Evolutionary conservation across 2,329 filamentous ascomycete species (phyloP).

Genomic region (Grosmannia clavigera): DNA sequence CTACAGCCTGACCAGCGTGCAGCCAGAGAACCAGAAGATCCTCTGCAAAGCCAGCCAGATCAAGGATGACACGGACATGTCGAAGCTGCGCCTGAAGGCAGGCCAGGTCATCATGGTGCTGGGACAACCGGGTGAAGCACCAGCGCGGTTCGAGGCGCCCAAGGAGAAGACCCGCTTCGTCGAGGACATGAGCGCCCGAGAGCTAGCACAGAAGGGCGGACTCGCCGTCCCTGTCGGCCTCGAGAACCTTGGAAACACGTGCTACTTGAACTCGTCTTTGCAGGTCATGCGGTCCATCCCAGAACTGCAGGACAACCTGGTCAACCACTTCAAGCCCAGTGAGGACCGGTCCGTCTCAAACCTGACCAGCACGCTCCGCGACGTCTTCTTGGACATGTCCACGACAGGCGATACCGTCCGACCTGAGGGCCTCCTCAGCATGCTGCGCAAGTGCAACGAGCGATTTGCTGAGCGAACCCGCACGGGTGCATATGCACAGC

Average conservation of each 20-base stretch:
- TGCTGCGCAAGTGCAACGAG: slow-evolving; percentile 68
- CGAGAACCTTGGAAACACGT: slow-evolving; percentile 91
- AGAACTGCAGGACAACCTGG: slow-evolving; percentile 72
- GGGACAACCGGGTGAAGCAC: slow-evolving; percentile 66
- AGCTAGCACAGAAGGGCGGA: slow-evolving; percentile 69
- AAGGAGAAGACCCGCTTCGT: slow-evolving; percentile 77
- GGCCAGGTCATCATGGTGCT: slow-evolving; percentile 92
- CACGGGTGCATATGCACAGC: slow-evolving; percentile 83
- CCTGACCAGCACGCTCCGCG: slow-evolving; percentile 63
- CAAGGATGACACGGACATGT: slow-evolving; percentile 86
- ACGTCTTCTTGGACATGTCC: slow-evolving; percentile 80
- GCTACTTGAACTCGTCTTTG: slow-evolving; percentile 96
- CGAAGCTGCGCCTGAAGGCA: slow-evolving; percentile 71
- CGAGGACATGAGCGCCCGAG: slow-evolving; percentile 95
- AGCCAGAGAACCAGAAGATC: slow-evolving; percentile 93
- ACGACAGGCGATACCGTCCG: slow-evolving; percentile 79
- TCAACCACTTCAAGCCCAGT: slow-evolving; percentile 36
- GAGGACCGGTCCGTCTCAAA: slow-evolving; percentile 30
- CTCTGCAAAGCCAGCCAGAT: slow-evolving; percentile 87
- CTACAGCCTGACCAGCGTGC: slow-evolving; percentile 88
- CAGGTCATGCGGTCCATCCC: slow-evolving; percentile 82
- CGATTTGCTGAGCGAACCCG: slow-evolving; percentile 88
- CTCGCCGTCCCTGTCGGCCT: slow-evolving; percentile 72
- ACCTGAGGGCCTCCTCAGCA: slow-evolving; percentile 69
- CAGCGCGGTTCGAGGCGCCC: slow-evolving; percentile 52